A percentile compares a stretch with the other conserved stretches of the same genome.
Conservation (phyloP, 352 stramenopile species). For the Pythium plurisporium region DNA sequence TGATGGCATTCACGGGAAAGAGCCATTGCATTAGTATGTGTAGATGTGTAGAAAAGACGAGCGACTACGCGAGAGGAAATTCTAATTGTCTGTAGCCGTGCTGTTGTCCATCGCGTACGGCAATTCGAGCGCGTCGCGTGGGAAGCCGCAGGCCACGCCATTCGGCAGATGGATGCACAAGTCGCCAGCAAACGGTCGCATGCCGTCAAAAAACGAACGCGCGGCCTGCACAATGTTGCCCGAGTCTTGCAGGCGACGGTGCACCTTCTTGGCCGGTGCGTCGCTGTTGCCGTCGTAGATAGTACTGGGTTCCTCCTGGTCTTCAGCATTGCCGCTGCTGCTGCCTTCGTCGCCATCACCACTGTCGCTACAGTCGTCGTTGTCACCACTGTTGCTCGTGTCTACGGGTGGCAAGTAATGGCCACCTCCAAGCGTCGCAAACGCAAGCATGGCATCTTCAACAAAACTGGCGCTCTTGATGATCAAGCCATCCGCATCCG, state of each 20-base stretch:
- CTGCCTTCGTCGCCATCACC: neutral
- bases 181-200: neutral
- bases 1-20: too few species aligned
- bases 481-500: neutral
- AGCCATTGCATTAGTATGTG: too few species aligned
- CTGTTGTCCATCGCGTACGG: neutral
- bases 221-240: neutral
- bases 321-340: neutral
- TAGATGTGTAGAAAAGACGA: too few species aligned
- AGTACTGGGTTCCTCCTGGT: neutral
- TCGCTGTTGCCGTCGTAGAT: neutral
- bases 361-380: neutral
- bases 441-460: neutral
- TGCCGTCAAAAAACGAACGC: neutral
- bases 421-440: neutral
- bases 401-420: neutral
- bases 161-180: conserved; percentile 5
- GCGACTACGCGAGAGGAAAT: too few species aligned
- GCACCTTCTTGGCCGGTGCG: neutral
- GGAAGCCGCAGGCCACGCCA: conserved; percentile 4
- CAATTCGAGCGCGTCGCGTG: neutral
- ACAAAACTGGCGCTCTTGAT: neutral
- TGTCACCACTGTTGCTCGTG: neutral
- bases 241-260: neutral
- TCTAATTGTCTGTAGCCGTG: neutral